Evolutionary conservation across 495 filamentous ascomycete species (phyloP).

Genomic region (Monascus purpureus): DNA sequence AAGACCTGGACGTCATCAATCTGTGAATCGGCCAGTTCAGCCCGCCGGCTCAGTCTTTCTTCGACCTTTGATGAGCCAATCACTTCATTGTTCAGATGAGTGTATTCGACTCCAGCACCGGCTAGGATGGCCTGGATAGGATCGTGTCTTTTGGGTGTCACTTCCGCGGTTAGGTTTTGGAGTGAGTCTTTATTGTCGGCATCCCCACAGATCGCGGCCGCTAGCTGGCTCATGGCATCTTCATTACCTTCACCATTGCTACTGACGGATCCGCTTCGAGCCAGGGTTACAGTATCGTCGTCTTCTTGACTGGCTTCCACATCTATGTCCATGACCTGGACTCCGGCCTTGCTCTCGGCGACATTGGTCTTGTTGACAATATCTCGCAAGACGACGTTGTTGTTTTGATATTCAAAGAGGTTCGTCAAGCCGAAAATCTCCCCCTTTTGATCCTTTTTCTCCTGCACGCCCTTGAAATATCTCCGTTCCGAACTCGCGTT

Average conservation of each 20-base stretch:
- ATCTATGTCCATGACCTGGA: conserved; percentile 63
- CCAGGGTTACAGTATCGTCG: conserved; percentile 10
- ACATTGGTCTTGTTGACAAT: conserved; percentile 98
- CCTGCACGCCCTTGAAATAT: conserved; percentile 92
- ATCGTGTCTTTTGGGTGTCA: conserved; percentile 41
- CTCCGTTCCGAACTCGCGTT: conserved; percentile 81
- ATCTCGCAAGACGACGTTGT: conserved; percentile 69
- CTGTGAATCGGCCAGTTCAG: conserved; percentile 47
- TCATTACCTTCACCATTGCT: conserved; percentile 33
- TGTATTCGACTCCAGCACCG: conserved; percentile 83
- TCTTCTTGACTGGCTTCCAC: conserved; percentile 41
- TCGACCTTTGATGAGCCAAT: conserved; percentile 81
- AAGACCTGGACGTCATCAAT: conserved; percentile 38
- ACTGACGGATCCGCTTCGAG: conserved; percentile 3
- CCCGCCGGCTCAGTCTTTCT: conserved; percentile 59
- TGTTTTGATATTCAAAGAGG: conserved; percentile 68
- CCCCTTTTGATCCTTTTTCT: conserved; percentile 65
- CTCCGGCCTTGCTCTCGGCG: conserved; percentile 78
- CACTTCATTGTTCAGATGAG: conserved; percentile 92
- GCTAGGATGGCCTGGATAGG: conserved; percentile 82
- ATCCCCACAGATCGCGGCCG: conserved; percentile 49
- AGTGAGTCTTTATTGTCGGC: conserved; percentile 21
- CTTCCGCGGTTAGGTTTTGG: conserved; percentile 7
- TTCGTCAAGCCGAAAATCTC: conserved; percentile 90
- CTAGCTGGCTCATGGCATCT: conserved; percentile 64